Conservation (phyloP, 495 filamentous ascomycete genomes). For the Aspergillus biplanus region DNA sequence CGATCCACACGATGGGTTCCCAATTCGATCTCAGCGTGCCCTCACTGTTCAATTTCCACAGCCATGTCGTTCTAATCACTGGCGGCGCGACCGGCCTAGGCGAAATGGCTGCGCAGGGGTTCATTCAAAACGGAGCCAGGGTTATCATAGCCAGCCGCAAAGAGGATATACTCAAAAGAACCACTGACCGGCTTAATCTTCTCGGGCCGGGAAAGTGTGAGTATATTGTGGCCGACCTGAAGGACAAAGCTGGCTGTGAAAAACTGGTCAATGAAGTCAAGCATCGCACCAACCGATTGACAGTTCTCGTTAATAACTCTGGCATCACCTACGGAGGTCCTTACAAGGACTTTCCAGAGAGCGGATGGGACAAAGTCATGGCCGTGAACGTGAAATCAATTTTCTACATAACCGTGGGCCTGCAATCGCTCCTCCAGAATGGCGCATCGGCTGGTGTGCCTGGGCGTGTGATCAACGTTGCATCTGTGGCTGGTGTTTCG, state of each 20-base stretch:
- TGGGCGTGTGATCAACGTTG: constrained; percentile 8
- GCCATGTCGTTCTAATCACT: constrained; percentile 9
- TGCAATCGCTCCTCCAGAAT: constrained; percentile 1
- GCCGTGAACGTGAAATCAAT: constrained; percentile 11
- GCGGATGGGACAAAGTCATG: constrained; percentile 13
- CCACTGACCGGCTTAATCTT: constrained; percentile 11
- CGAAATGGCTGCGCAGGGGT: constrained; percentile 12
- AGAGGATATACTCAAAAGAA: neutral
- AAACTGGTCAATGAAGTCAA: constrained; percentile 1
- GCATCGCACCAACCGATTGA: constrained; percentile 5
- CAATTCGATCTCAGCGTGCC: neutral
- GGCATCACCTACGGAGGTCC: constrained; percentile 7
- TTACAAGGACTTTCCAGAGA: constrained; percentile 10
- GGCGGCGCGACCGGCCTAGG: constrained; percentile 6
- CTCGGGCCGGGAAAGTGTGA: constrained; percentile 8
- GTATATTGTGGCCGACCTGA: constrained; percentile 12
- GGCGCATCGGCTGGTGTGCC: neutral
- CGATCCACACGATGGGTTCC: too few species aligned
- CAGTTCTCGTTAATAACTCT: constrained; percentile 10
- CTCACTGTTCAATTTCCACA: constrained; percentile 8
- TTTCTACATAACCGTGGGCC: constrained; percentile 7
- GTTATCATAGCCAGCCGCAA: constrained; percentile 16
- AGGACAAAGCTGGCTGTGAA: constrained; percentile 12
- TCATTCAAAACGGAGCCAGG: constrained; percentile 10
- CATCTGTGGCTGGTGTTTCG: constrained; percentile 1